Evolutionary conservation across 768 basidiomycete species (phyloP), one percentile per base, ranked within the genome.

Genomic region (Mycena polygramma): DNA sequence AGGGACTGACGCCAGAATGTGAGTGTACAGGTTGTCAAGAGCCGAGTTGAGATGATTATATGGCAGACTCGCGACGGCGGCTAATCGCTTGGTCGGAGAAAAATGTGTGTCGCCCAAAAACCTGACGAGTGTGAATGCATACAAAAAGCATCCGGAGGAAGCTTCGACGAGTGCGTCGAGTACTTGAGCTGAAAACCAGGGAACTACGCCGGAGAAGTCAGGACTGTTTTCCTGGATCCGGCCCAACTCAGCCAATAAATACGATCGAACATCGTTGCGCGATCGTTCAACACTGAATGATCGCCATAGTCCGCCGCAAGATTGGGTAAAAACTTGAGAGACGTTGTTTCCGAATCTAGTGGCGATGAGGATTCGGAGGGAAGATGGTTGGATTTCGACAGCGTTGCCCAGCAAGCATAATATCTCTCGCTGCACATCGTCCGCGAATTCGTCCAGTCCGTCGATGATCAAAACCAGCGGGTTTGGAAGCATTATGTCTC

Each of bases 391-490:
- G 13, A 3, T 55, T 20, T 57, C 58, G 7, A 41, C 45, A 54
- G 72, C 68, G 46, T 26, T 46, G 20, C 49, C 63, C 49, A 73
- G 36, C 48, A 70, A 45, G 1, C 11, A 22, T 26, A 73, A 39
- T 13, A 69, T 62, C 7, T 69, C 68, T n/a, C 68, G 72, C 61
- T 66, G 68, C 35, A 15, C 41, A 1, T 62, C 51, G 24, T 26
- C 30, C 1, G 54, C 35, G 65, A 65, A 67, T 35, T 63, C 49
- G 43, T 69, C 68, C 6, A 73, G 41, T 30, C 72, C 68, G 55
- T 70, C 72, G 64, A 73, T 46, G 30, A 73, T 39, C 37, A 73
- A 17, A 49, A 63, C 17, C 35, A 69, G 30, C 10, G 72, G 64
- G 39, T 17, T 19, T 15, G 45, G 22, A 45, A 26, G 26, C 5